Evolutionary conservation across 2,329 filamentous ascomycete genomes (phyloP).

Genomic region (Paracorniculantispora psalliotae): DNA sequence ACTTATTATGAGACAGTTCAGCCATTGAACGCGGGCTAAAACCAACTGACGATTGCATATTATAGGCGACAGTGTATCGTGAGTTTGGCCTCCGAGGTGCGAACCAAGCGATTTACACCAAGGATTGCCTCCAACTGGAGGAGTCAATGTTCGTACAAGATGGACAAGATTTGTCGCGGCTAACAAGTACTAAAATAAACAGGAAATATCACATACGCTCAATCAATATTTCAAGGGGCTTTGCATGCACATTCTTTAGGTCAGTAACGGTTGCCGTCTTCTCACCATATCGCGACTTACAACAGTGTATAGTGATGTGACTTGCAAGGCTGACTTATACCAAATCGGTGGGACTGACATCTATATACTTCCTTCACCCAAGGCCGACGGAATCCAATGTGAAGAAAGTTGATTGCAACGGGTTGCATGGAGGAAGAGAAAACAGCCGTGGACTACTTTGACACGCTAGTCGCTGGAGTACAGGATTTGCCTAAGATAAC

Average conservation of each 20-base stretch:
- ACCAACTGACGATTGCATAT: background rate
- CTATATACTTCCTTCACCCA: background rate
- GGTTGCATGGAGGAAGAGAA: background rate
- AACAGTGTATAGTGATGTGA: background rate
- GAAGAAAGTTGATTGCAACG: background rate
- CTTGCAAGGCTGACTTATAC: background rate
- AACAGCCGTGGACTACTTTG: background rate
- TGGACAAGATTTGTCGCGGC: background rate
- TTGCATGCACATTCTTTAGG: background rate
- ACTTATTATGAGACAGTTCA: background rate
- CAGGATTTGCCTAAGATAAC: background rate
- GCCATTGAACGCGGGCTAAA: background rate
- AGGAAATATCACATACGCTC: background rate
- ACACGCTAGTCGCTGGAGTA: background rate
- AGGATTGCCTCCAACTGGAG: background rate
- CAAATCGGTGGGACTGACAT: background rate
- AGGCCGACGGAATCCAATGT: background rate
- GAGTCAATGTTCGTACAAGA: background rate
- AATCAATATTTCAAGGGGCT: background rate
- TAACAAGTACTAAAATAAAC: background rate
- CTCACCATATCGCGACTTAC: background rate
- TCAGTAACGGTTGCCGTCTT: background rate
- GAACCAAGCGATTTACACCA: background rate
- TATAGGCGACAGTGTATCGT: background rate
- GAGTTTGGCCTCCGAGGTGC: background rate